Base-by-base conservation (phyloP, 148 eudicot genomes). In the Spergularia marina region DNA sequence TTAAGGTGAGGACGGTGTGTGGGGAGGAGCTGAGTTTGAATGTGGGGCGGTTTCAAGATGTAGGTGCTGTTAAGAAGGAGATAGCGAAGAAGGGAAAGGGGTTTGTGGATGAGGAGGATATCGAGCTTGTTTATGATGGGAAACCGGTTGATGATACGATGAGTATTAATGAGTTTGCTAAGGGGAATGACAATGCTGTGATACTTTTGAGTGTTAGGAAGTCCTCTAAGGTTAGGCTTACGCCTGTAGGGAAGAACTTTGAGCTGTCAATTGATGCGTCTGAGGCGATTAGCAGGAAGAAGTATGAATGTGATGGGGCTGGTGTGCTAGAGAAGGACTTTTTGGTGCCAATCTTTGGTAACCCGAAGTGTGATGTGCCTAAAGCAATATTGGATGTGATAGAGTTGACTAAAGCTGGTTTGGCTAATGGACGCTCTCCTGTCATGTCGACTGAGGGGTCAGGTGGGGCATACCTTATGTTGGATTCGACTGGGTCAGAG, bases 381-480 rank as follows among this genome's bases (percentile, higher is more conserved):
- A 76, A 77, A 9, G 86, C 77, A 6, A 65, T 95, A 64, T 70
- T 73, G 69, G 86, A 87, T 76, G 73, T 95, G 74, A 74, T 92
- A 6, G 76, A 74, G 60, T 77, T 83, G 69, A 90, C 97, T 0
- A 60, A 63, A 57, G 81, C 87, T 39, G 98, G 98, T 51, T 77
- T 95, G 74, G 82, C 78, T 25, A 78, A 73, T 55, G 96, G 94
- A 65, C 80, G 87, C 56, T 34, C 64, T 55, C 98, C 98, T 1
- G 62, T 92, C 30, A 92, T 93, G 79, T 89, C 98, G 30, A 72
- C 93, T 15, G 97, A 95, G 79, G 98, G 98, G 65, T 90, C 98
- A 30, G 98, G 98, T 55, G 98, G 98, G 41, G 98, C 91, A 40
- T 95, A 95, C 79, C 83, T 95, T 54, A 92, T 95, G 96, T 82